Conservation (phyloP, 441 rosid species). For the Croton laevigatus region DNA sequence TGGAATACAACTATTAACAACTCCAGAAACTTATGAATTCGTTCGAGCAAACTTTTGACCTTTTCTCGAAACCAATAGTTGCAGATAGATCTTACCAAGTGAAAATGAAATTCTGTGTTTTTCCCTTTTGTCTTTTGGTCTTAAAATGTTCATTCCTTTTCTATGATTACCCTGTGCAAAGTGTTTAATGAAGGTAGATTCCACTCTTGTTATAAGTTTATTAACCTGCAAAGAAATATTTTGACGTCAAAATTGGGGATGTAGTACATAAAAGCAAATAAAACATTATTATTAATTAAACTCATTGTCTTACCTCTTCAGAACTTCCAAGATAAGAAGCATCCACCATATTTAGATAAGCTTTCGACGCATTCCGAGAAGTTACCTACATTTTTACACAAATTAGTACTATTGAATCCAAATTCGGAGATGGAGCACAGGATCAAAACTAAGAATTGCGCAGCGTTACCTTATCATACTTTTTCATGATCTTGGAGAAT, state of each 20-base stretch:
- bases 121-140: slow-evolving; percentile 59
- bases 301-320: slow-evolving; percentile 46
- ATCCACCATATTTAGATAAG: slow-evolving; percentile 66
- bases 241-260: neutral
- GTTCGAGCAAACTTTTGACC: neutral
- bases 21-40: neutral
- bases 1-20: neutral
- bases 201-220: slow-evolving; percentile 60
- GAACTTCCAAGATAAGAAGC: slow-evolving; percentile 61
- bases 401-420: slow-evolving; percentile 16
- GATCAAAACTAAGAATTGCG: neutral
- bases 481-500: slow-evolving; percentile 76
- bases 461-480: slow-evolving; percentile 69
- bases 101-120: slow-evolving; percentile 62
- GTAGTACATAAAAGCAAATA: neutral
- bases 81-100: slow-evolving; percentile 37
- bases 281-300: neutral
- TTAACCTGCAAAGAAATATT: slow-evolving; percentile 36
- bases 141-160: slow-evolving; percentile 55
- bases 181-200: slow-evolving; percentile 58
- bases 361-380: slow-evolving; percentile 50
- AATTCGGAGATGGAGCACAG: neutral
- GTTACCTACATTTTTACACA: slow-evolving; percentile 42
- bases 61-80: neutral
- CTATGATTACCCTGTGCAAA: slow-evolving; percentile 72